phyloP scores from a whole-genome alignment of 352 stramenopile genomes.

The Globisporangium abappressorium region DNA sequence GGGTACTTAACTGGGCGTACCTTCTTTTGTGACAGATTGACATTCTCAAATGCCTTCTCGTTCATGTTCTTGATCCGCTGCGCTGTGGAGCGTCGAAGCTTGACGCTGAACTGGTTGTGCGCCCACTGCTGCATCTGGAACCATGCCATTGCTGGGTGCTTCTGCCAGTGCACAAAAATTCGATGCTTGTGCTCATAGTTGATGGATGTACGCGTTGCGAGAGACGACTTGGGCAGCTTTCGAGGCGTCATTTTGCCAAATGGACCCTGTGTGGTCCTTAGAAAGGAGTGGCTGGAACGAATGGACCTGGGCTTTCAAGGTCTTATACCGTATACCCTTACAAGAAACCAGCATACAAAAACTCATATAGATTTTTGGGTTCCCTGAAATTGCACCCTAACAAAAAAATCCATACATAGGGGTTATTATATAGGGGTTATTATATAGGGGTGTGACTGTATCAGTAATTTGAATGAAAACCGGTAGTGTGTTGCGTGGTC shows the following conservation, averaged over 20 bases:
- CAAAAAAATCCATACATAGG: too few relatives aligned
- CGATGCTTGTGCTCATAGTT: slow-evolving; percentile 4
- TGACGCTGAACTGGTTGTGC: slow-evolving; percentile 2
- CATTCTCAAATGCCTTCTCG: background rate
- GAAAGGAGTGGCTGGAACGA: too few relatives aligned
- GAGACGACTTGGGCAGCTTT: background rate
- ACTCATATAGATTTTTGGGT: too few relatives aligned
- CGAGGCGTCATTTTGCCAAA: slow-evolving; percentile 1
- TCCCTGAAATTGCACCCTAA: too few relatives aligned
- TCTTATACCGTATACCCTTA: too few relatives aligned
- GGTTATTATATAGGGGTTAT: too few relatives aligned
- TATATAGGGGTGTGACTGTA: too few relatives aligned
- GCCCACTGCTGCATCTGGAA: slow-evolving; percentile 5
- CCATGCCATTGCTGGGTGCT: background rate
- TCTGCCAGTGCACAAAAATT: slow-evolving; percentile 1
- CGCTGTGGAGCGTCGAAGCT: background rate
- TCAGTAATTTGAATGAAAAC: too few relatives aligned
- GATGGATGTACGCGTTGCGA: background rate
- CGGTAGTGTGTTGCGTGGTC: too few relatives aligned
- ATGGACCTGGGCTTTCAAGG: too few relatives aligned
- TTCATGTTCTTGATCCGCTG: background rate
- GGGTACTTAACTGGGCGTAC: slow-evolving; percentile 1
- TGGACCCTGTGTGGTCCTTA: background rate
- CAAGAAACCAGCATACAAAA: too few relatives aligned
- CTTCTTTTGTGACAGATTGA: background rate